Conservation (phyloP, 2,329 filamentous ascomycete genomes). For the Cytospora piceicola region DNA sequence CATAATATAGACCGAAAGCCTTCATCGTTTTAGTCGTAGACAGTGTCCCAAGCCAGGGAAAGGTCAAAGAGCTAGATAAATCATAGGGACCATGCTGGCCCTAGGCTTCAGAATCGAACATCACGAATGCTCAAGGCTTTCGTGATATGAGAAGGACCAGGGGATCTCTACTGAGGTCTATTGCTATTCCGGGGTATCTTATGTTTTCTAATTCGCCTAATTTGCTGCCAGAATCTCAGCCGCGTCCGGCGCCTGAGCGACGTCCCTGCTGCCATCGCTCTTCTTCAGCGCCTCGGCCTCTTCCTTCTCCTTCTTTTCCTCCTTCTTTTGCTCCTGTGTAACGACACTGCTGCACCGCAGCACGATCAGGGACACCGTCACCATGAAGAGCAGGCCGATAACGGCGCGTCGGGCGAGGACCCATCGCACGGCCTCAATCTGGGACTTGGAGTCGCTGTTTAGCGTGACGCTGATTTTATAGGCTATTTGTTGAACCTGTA, state of each 20-base stretch:
- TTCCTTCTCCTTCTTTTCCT: conserved; percentile 48
- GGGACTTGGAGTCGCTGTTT: conserved; percentile 87
- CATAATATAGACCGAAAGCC: no score
- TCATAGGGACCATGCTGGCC: background rate
- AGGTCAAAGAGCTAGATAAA: background rate
- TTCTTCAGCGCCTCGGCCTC: conserved; percentile 49
- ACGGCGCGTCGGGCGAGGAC: conserved; percentile 70
- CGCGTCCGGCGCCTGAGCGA: conserved; percentile 53
- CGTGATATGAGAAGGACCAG: background rate
- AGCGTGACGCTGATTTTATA: conserved; percentile 93
- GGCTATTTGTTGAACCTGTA: conserved; percentile 85
- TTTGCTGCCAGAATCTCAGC: conserved; percentile 63
- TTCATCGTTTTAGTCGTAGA: no score
- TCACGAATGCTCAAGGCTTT: background rate
- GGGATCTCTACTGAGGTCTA: conserved; percentile 2
- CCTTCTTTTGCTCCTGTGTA: conserved; percentile 53
- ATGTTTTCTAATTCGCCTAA: conserved; percentile 38
- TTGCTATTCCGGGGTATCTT: conserved; percentile 27
- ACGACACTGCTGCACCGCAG: conserved; percentile 64
- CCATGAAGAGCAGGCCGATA: conserved; percentile 69
- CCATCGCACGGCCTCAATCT: conserved; percentile 92
- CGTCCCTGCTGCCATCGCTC: conserved; percentile 51
- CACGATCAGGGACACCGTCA: conserved; percentile 61
- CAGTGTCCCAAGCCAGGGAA: no score
- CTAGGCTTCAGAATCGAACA: background rate